These are phyloP conservation scores for Russula virescens DNA, from an alignment of 768 basidiomycete species.

Conservation along the genomic window DNA sequence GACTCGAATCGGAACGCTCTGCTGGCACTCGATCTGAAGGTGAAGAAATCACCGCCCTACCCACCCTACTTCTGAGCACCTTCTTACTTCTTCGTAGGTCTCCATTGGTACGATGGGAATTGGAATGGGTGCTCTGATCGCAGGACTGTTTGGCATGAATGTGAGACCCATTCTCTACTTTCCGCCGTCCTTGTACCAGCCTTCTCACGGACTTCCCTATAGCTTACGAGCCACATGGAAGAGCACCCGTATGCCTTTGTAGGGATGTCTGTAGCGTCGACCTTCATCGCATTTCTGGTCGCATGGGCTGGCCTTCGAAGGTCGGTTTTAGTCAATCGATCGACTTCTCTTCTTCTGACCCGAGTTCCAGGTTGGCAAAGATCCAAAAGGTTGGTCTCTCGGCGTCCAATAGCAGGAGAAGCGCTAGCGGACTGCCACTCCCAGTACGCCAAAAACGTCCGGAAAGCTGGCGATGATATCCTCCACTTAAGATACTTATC, in stretches of 20 bases:
- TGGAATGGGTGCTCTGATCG: constrained; percentile 82
- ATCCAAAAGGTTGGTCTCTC: constrained; percentile 21
- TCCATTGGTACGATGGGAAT: constrained; percentile 95
- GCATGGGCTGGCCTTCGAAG: constrained; percentile 63
- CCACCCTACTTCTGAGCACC: not conserved
- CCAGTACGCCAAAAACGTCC: constrained; percentile 3
- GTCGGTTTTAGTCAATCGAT: constrained; percentile 32
- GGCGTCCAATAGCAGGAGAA: constrained; percentile 10
- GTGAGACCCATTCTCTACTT: constrained; percentile 42
- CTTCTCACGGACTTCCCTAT: constrained; percentile 13
- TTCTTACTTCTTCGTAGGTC: constrained; percentile 40
- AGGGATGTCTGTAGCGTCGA: constrained; percentile 53
- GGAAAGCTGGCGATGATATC: not conserved
- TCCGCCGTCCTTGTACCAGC: constrained; percentile 10
- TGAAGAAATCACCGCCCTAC: constrained; percentile 26
- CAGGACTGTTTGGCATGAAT: constrained; percentile 96
- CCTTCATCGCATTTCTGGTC: constrained; percentile 53
- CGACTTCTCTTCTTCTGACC: constrained; percentile 11
- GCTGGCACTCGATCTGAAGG: constrained; percentile 86
- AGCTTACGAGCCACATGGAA: constrained; percentile 77
- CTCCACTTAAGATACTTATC: not conserved
- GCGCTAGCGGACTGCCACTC: constrained; percentile 8
- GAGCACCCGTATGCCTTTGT: constrained; percentile 68
- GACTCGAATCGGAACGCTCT: constrained; percentile 94
- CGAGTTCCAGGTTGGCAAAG: constrained; percentile 37